phyloP scores from a whole-genome alignment of 495 filamentous ascomycete genomes.

The Aspergillus olivimuriae region DNA sequence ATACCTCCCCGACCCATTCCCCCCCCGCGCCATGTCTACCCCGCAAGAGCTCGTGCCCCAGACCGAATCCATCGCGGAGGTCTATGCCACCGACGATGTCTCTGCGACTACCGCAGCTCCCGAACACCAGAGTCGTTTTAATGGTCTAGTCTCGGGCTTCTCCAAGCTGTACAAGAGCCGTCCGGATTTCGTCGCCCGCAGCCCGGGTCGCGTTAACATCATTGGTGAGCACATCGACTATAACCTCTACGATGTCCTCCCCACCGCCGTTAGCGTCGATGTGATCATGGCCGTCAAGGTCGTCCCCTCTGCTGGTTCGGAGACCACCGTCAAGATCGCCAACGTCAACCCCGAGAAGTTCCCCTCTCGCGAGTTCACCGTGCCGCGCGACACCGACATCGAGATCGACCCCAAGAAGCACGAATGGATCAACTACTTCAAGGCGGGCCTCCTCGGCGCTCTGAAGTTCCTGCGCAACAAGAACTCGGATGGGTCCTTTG shows the following conservation, averaged over 20 bases:
- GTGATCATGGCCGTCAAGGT: slow-evolving; percentile 79
- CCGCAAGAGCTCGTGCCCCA: slow-evolving; percentile 42
- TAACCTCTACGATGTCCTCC: slow-evolving; percentile 89
- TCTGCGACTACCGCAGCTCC: slow-evolving; percentile 30
- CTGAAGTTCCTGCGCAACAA: slow-evolving; percentile 71
- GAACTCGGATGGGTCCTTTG: slow-evolving; percentile 42
- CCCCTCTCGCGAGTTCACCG: slow-evolving; percentile 65
- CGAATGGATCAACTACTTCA: slow-evolving; percentile 99
- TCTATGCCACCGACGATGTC: slow-evolving; percentile 43
- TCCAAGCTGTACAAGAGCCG: slow-evolving; percentile 59
- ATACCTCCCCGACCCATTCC: slow-evolving; percentile 2
- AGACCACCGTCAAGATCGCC: slow-evolving; percentile 56
- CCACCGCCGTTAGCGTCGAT: slow-evolving; percentile 90
- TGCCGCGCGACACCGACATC: slow-evolving; percentile 59
- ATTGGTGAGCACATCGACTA: slow-evolving; percentile 99
- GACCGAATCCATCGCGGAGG: slow-evolving; percentile 43
- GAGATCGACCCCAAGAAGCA: slow-evolving; percentile 78
- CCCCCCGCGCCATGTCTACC: slow-evolving; percentile 36
- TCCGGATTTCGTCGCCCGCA: slow-evolving; percentile 80
- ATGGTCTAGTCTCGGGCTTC: slow-evolving; percentile 64
- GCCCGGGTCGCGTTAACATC: slow-evolving; percentile 93
- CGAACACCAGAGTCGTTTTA: slow-evolving; percentile 56
- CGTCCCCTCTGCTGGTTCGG: slow-evolving; percentile 31
- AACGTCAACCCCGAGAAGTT: slow-evolving; percentile 78
- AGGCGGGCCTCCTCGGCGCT: slow-evolving; percentile 78